Conservation (phyloP, 805 yeast genomes). For the Kluyveromyces aestuarii region DNA sequence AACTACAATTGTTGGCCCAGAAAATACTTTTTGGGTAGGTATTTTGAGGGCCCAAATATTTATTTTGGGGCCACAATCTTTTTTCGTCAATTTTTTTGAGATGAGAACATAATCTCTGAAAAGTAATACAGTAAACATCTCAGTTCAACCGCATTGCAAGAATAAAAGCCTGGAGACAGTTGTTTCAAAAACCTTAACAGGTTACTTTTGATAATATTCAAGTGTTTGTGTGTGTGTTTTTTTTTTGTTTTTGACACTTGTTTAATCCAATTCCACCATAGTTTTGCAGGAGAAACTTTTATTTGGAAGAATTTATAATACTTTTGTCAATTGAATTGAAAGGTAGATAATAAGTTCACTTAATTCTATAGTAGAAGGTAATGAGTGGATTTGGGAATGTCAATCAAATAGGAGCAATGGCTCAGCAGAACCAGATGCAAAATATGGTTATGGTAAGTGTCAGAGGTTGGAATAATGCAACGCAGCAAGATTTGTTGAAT, state of each 20-base stretch:
- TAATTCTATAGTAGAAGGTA: no score
- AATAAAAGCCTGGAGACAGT: no score
- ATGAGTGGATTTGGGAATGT: constrained; percentile 17
- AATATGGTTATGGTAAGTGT: constrained; percentile 48
- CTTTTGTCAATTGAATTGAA: not conserved
- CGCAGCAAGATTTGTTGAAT: constrained; percentile 54
- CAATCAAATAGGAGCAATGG: constrained; percentile 17
- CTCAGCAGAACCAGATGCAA: constrained; percentile 21
- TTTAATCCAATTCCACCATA: no score
- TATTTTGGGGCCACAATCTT: not conserved
- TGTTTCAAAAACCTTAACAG: no score
- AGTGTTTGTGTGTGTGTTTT: no score
- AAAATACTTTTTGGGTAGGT: not conserved
- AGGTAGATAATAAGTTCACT: not conserved
- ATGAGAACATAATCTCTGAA: not conserved
- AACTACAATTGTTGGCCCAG: no score
- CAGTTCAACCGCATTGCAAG: not conserved
- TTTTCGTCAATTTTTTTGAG: not conserved
- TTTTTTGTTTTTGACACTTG: no score
- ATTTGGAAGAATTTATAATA: not conserved
- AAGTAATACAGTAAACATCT: not conserved
- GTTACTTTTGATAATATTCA: no score
- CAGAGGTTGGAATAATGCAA: constrained; percentile 75
- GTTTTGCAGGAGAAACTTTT: no score
- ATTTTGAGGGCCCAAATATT: not conserved